These are phyloP conservation scores for Ganoderma lingzhi DNA, from an alignment of 1,284 basidiomycete species.

Conservation along the genomic window DNA sequence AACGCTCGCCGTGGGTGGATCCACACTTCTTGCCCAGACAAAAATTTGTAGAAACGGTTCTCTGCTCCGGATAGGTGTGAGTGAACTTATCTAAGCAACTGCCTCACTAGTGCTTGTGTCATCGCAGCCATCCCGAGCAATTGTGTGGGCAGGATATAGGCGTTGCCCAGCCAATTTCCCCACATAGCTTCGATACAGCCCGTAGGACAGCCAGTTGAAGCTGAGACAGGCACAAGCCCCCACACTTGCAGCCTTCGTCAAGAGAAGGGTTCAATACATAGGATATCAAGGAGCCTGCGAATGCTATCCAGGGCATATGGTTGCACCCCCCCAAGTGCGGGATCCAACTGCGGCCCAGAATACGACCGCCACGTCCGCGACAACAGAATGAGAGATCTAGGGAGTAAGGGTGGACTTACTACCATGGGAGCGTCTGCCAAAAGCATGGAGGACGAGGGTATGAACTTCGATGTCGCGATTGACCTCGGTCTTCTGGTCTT, in stretches of 20 bases:
- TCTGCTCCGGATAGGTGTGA: too few species aligned
- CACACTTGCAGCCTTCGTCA: background rate
- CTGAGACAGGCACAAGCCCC: background rate
- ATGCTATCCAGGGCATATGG: background rate
- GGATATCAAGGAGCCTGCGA: background rate
- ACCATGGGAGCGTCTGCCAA: background rate
- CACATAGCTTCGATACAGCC: background rate
- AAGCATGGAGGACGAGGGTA: background rate
- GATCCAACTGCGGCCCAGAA: background rate
- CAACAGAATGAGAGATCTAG: background rate
- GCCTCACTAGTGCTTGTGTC: background rate
- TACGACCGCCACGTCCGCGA: background rate
- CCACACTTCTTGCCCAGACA: too few species aligned
- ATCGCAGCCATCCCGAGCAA: too few species aligned
- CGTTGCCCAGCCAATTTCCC: too few species aligned
- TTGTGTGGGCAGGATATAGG: too few species aligned
- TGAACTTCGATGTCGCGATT: background rate
- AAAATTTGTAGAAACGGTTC: too few species aligned
- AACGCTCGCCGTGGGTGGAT: background rate
- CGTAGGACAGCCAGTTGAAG: background rate
- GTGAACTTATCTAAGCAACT: background rate
- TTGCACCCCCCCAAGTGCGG: background rate
- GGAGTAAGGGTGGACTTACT: background rate
- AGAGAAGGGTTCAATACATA: background rate
- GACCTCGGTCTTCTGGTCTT: background rate